Conservation (phyloP, 2,329 filamentous ascomycete genomes). For the Metarhizium rileyi region DNA sequence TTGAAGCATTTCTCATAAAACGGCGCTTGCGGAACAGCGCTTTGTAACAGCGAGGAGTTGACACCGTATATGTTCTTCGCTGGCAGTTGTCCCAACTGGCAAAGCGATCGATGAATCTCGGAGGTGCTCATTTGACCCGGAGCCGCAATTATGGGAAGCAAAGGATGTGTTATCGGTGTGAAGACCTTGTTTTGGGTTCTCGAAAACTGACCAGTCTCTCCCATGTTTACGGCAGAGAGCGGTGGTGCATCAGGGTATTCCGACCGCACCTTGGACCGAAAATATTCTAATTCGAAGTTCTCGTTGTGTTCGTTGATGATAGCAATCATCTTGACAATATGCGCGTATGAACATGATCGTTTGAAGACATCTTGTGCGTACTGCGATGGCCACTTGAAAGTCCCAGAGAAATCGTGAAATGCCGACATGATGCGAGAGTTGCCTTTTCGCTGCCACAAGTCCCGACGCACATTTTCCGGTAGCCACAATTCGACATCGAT, state of each 20-base stretch:
- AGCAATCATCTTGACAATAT: conserved; percentile 87
- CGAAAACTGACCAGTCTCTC: conserved; percentile 74
- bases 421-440: conserved; percentile 85
- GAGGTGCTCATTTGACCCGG: conserved; percentile 79
- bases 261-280: conserved; percentile 64
- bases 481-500: conserved; percentile 85
- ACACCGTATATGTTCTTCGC: conserved; percentile 76
- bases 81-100: conserved; percentile 70
- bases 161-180: conserved; percentile 77
- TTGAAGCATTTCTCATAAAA: conserved; percentile 83
- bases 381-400: conserved; percentile 70
- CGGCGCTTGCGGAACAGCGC: conserved; percentile 60
- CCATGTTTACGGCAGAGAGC: conserved; percentile 80
- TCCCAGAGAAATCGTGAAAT: conserved; percentile 80
- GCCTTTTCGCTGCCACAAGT: conserved; percentile 59
- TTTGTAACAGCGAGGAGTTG: conserved; percentile 55
- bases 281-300: conserved; percentile 86
- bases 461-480: conserved; percentile 62
- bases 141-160: conserved; percentile 74
- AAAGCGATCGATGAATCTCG: conserved; percentile 72
- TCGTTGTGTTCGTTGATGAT: conserved; percentile 74
- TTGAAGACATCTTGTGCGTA: conserved; percentile 64
- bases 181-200: conserved; percentile 78
- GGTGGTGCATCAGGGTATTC: conserved; percentile 61
- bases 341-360: conserved; percentile 62